Evolutionary conservation across 2,329 filamentous ascomycete species (phyloP).

Genomic region (Ophioceras dolichostomum): DNA sequence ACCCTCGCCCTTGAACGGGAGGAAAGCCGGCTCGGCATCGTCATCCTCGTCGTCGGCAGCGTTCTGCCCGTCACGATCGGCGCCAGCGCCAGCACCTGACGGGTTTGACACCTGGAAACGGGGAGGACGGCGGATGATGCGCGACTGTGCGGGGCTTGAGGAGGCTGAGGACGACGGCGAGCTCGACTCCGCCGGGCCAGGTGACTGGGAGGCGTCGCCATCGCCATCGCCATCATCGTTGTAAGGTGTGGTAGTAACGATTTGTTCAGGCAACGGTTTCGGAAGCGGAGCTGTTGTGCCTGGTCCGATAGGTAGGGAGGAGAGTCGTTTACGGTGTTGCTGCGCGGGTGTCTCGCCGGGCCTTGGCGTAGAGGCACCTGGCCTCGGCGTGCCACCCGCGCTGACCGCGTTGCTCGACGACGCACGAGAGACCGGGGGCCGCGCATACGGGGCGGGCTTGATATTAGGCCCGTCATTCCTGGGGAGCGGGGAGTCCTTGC

Average conservation of each 20-base stretch:
- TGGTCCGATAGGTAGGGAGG: constrained; percentile 33
- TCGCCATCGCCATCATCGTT: constrained; percentile 19
- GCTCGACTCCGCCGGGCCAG: constrained; percentile 26
- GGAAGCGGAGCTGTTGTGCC: too few species aligned
- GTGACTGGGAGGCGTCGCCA: constrained; percentile 23
- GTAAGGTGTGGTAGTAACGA: too few species aligned
- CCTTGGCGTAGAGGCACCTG: constrained; percentile 10
- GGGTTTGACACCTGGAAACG: constrained; percentile 24
- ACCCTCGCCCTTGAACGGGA: constrained; percentile 28
- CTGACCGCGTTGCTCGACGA: constrained; percentile 31
- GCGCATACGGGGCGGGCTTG: constrained; percentile 22
- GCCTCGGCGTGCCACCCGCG: too few species aligned
- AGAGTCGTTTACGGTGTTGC: constrained; percentile 28
- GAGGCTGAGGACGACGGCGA: constrained; percentile 19
- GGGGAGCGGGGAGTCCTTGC: constrained; percentile 42
- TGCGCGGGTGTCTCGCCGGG: neutral
- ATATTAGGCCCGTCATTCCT: constrained; percentile 31
- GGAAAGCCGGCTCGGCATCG: constrained; percentile 43
- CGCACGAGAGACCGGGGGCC: constrained; percentile 33
- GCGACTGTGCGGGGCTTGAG: constrained; percentile 42
- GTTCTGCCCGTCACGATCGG: constrained; percentile 16
- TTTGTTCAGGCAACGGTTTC: too few species aligned
- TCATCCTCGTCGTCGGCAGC: constrained; percentile 39
- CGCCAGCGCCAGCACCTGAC: neutral
- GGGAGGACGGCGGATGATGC: constrained; percentile 47